These are phyloP conservation scores for Henningerozyma blattae DNA, from an alignment of 805 yeast genomes.

Conservation along the genomic window DNA sequence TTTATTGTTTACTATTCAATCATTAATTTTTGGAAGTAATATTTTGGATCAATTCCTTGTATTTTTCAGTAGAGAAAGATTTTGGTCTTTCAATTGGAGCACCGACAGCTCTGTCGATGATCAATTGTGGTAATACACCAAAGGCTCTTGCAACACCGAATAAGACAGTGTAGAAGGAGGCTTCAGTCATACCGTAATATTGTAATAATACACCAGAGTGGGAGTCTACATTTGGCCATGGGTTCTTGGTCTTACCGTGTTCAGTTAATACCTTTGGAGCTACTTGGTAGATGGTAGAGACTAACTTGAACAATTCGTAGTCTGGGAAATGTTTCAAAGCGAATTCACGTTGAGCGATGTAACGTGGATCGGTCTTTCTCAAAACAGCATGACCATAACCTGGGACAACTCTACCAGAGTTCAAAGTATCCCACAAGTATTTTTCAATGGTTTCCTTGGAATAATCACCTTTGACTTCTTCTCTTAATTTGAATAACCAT, in stretches of 20 bases:
- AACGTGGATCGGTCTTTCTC: slow-evolving; percentile 83
- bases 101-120: slow-evolving; percentile 76
- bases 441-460: slow-evolving; percentile 58
- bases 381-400: slow-evolving; percentile 85
- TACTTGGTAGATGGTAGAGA: slow-evolving; percentile 64
- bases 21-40: slow-evolving; percentile 7
- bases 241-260: slow-evolving; percentile 87
- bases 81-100: slow-evolving; percentile 81
- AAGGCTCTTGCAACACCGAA: slow-evolving; percentile 82
- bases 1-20: too few species aligned
- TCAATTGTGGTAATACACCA: slow-evolving; percentile 77
- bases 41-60: slow-evolving; percentile 62
- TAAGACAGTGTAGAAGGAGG: slow-evolving; percentile 73
- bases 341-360: slow-evolving; percentile 75
- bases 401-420: slow-evolving; percentile 76
- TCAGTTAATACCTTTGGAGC: slow-evolving; percentile 71
- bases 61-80: slow-evolving; percentile 89
- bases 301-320: slow-evolving; percentile 67
- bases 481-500: slow-evolving; percentile 61
- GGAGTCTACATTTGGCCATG: slow-evolving; percentile 88
- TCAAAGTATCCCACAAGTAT: slow-evolving; percentile 68
- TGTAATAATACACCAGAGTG: slow-evolving; percentile 79
- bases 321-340: slow-evolving; percentile 69
- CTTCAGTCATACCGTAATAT: slow-evolving; percentile 75
- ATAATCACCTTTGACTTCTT: slow-evolving; percentile 49